phyloP scores from a whole-genome alignment of 2,329 filamentous ascomycete genomes.

The Verticillium albo-atrum region DNA sequence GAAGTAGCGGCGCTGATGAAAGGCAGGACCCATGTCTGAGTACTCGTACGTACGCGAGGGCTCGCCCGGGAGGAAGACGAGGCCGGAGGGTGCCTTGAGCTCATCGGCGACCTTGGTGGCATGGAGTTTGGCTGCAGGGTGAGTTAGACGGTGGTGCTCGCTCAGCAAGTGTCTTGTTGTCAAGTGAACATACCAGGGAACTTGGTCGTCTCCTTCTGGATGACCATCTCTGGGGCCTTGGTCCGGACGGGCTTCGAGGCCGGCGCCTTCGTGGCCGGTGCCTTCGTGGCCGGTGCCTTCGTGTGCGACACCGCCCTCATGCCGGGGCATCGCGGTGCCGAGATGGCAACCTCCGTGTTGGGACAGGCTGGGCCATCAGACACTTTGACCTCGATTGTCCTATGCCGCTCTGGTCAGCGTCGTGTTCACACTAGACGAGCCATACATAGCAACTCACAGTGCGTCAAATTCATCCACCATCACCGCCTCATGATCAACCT shows the following conservation, averaged over 20 bases:
- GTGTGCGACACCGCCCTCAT: not conserved
- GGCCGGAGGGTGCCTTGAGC: slow-evolving; percentile 42
- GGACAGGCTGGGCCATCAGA: not conserved
- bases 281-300: not conserved
- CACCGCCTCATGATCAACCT: not conserved
- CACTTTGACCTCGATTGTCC: slow-evolving; percentile 34
- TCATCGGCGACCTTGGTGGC: slow-evolving; percentile 51
- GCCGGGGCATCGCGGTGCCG: not conserved
- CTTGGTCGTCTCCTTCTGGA: slow-evolving; percentile 15
- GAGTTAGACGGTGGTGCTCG: slow-evolving; percentile 1
- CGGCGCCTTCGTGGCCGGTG: too few relatives aligned
- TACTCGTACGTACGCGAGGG: slow-evolving; percentile 48
- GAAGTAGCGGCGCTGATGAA: slow-evolving; percentile 58
- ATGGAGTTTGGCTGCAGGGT: slow-evolving; percentile 45
- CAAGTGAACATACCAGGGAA: slow-evolving; percentile 27
- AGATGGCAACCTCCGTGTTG: not conserved
- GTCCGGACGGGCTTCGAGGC: not conserved
- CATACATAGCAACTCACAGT: slow-evolving; percentile 34
- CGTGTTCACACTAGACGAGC: not conserved
- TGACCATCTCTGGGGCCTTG: not conserved
- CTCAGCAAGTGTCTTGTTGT: not conserved
- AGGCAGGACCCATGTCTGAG: slow-evolving; percentile 51
- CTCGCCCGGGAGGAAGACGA: slow-evolving; percentile 54
- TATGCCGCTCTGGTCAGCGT: slow-evolving; percentile 1
- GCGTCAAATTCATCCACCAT: slow-evolving; percentile 51